Base-by-base conservation (phyloP, 768 basidiomycete species). In the Cyclocybe cylindracea region DNA sequence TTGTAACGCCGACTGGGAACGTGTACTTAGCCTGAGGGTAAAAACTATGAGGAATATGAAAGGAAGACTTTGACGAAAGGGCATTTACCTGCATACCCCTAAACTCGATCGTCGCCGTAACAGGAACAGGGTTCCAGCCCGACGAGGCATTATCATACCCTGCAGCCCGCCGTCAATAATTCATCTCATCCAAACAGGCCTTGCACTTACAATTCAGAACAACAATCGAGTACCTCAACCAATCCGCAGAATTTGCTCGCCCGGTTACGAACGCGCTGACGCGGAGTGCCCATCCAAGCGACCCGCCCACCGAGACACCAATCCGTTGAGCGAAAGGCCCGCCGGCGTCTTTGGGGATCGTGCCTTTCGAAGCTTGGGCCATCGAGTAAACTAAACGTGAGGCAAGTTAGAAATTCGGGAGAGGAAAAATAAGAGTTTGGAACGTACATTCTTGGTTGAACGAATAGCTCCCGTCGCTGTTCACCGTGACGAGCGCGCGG, bases 1-100 rank as follows among this genome's bases (percentile, higher is more conserved):
- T 82, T 0, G 78, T 79, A 4, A 90, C 83, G 24, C 89, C 89
- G 10, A 89, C 86, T 2, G 88, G 87, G 73, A 91, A 91, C 2
- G 85, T 87, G 64, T 87, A 87, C 1, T 72, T 79, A 3, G 87
- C 89, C 82, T 64, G 35, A 29, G 13, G 39, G 5, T 5, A 8
- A 18, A 39, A 44, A 24, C n/a, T 34, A 40, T 32, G 19, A 5
- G 6, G 32, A 10, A 10, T 16, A 14, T 14, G 13, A n/a, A 18
- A 43, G 24, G 31, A 2, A 4, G n/a, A 46, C 8, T 8, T 29
- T n/a, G 7, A 39, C 32, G n/a, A 35, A 11, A 19, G 40, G 16
- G 37, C 7, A 44, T 48, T 41, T 46, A 78, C 84, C 74, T 86
- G 84, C 70, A 72, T 75, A 1, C 80, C 85, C 44, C 78, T 73